Conservation (phyloP, 306 rosid species). For the Amphicarpaea edgeworthii region DNA sequence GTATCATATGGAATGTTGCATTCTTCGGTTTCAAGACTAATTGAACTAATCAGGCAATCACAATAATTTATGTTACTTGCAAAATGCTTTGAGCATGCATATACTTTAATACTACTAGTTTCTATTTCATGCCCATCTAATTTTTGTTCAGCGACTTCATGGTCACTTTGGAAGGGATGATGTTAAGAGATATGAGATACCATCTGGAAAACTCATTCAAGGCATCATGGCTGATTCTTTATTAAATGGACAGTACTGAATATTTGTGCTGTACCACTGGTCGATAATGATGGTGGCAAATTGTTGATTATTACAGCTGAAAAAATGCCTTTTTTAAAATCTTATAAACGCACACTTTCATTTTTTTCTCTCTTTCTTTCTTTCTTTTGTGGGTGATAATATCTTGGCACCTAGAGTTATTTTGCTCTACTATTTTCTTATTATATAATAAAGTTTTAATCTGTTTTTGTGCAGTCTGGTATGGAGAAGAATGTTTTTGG, state of each 20-base stretch:
- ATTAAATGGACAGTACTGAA: slow-evolving; percentile 25
- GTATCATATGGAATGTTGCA: slow-evolving; percentile 26
- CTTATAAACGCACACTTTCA: neutral
- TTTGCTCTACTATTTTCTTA: slow-evolving; percentile 17
- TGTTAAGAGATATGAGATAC: slow-evolving; percentile 17
- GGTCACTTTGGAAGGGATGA: slow-evolving; percentile 1
- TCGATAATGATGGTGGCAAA: slow-evolving; percentile 33
- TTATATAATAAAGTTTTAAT: slow-evolving; percentile 9
- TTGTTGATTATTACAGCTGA: slow-evolving; percentile 4
- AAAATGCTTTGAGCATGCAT: neutral
- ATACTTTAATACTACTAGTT: slow-evolving; percentile 33
- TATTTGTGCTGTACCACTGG: slow-evolving; percentile 30
- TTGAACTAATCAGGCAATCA: slow-evolving; percentile 7
- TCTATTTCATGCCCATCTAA: slow-evolving; percentile 28
- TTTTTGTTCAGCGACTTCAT: slow-evolving; percentile 27
- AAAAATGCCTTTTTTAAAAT: slow-evolving; percentile 2
- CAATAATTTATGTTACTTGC: slow-evolving; percentile 34
- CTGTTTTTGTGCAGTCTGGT: slow-evolving; percentile 79
- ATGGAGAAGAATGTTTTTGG: slow-evolving; percentile 95
- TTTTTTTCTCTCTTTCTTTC: neutral
- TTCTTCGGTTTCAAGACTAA: slow-evolving; percentile 4
- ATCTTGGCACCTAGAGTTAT: slow-evolving; percentile 10
- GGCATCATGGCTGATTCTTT: slow-evolving; percentile 16
- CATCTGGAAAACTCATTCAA: slow-evolving; percentile 25
- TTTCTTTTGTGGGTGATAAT: slow-evolving; percentile 6